These are phyloP conservation scores for Tetrahymena borealis DNA, from an alignment of 73 alveolate species.

Conservation along the genomic window DNA sequence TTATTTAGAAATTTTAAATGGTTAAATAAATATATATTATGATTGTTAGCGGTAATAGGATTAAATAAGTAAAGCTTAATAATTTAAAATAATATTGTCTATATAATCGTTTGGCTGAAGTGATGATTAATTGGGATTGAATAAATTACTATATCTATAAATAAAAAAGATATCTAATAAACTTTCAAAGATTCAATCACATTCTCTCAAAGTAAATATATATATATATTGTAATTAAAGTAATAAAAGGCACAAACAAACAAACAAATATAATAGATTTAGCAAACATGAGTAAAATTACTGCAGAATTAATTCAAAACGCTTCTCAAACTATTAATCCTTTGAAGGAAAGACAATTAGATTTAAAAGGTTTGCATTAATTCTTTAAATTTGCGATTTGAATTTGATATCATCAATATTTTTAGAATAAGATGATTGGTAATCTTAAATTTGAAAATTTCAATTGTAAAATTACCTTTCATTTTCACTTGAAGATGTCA, in stretches of 20 bases:
- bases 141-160: neutral
- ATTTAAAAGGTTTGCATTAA: slow-evolving; percentile 18
- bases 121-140: neutral
- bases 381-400: neutral
- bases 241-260: neutral
- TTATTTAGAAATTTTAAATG: neutral
- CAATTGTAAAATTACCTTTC: too few species aligned
- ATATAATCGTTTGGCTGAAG: neutral
- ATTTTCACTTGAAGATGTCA: too few species aligned
- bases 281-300: slow-evolving; percentile 25
- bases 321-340: slow-evolving; percentile 32
- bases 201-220: neutral
- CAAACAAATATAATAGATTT: neutral
- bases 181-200: neutral
- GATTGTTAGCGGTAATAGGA: neutral
- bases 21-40: neutral
- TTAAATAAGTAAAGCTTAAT: neutral
- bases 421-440: too few species aligned
- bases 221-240: neutral
- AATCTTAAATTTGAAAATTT: too few species aligned
- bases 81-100: neutral
- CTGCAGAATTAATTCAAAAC: slow-evolving; percentile 27
- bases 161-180: neutral
- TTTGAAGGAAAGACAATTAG: slow-evolving; percentile 34
- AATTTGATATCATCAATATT: too few species aligned